phyloP scores from a whole-genome alignment of 2,329 filamentous ascomycete species.

The Ceratocystis cacaofunesta region DNA sequence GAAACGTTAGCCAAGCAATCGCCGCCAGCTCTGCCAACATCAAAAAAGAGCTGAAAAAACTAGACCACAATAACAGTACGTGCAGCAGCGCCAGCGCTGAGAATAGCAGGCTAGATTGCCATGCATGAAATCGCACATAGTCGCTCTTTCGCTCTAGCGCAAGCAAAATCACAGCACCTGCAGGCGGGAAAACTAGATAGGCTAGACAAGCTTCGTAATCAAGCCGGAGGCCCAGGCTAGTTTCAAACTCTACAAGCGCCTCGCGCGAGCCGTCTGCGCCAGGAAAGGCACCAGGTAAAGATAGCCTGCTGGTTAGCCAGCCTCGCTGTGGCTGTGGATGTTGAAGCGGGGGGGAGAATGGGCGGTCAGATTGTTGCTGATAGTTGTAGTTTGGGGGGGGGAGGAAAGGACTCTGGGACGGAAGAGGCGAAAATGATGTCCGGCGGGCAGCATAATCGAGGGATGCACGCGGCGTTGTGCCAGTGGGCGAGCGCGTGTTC shows the following conservation, averaged over 20 bases:
- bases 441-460: slow-evolving; percentile 36
- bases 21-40: slow-evolving; percentile 60
- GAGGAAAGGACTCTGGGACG: slow-evolving; percentile 16
- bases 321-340: slow-evolving; percentile 29
- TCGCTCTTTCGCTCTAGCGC: slow-evolving; percentile 89
- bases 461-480: slow-evolving; percentile 41
- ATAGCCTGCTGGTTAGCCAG: slow-evolving; percentile 18
- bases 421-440: slow-evolving; percentile 38
- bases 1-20: slow-evolving; percentile 61
- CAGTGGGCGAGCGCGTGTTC: slow-evolving; percentile 57
- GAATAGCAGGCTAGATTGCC: slow-evolving; percentile 81
- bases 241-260: slow-evolving; percentile 73
- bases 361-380: slow-evolving; percentile 22
- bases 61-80: slow-evolving; percentile 73
- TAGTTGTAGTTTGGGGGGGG: background rate
- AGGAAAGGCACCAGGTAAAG: slow-evolving; percentile 27
- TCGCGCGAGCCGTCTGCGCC: slow-evolving; percentile 30
- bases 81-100: slow-evolving; percentile 62
- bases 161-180: slow-evolving; percentile 70
- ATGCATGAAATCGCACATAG: slow-evolving; percentile 94
- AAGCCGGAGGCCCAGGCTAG: slow-evolving; percentile 69
- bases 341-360: slow-evolving; percentile 26
- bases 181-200: slow-evolving; percentile 70
- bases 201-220: slow-evolving; percentile 85
- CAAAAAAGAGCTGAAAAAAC: slow-evolving; percentile 68